Percentiles rank a stretch among this genome's conserved stretches.
Evolutionary conservation across 2,329 filamentous ascomycete species (phyloP).

Genomic region (Rosellinia necatrix): DNA sequence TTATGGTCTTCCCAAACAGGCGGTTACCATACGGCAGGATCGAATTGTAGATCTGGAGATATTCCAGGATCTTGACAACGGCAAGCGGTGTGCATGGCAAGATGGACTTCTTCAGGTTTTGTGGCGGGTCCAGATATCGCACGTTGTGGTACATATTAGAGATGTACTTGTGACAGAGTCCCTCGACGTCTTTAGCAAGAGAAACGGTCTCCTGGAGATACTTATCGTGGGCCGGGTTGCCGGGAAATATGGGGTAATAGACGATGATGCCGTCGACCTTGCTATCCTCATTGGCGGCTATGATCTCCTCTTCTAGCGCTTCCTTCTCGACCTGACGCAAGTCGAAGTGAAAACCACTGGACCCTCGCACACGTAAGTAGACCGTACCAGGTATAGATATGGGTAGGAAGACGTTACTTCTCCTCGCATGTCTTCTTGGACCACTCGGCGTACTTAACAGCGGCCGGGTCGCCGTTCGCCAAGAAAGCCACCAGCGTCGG

Average conservation of each 20-base stretch:
- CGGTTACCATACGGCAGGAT: slow-evolving; percentile 92
- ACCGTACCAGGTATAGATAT: slow-evolving; percentile 9
- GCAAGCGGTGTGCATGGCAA: slow-evolving; percentile 95
- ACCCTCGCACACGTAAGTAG: slow-evolving; percentile 31
- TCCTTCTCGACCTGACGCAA: slow-evolving; percentile 85
- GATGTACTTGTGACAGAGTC: slow-evolving; percentile 89
- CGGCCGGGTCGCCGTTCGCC: slow-evolving; percentile 88
- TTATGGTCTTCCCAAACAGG: slow-evolving; percentile 90
- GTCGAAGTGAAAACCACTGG: slow-evolving; percentile 86
- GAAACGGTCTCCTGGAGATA: slow-evolving; percentile 96
- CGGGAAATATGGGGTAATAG: slow-evolving; percentile 93
- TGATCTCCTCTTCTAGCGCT: slow-evolving; percentile 84
- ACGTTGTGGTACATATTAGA: slow-evolving; percentile 99
- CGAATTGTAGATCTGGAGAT: slow-evolving; percentile 94
- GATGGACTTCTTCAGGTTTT: slow-evolving; percentile 83
- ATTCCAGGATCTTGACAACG: slow-evolving; percentile 95
- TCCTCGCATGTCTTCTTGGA: slow-evolving; percentile 95
- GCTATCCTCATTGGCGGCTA: slow-evolving; percentile 79
- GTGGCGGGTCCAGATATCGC: slow-evolving; percentile 82
- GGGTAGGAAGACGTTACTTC: slow-evolving; percentile 67
- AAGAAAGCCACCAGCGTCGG: slow-evolving; percentile 90
- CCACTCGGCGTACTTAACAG: slow-evolving; percentile 94
- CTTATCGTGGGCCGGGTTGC: slow-evolving; percentile 82
- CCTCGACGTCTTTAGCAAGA: slow-evolving; percentile 91
- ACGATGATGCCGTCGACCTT: slow-evolving; percentile 88